Percentiles rank a stretch among this genome's conserved stretches.
These are phyloP conservation scores for Thalia dealbata DNA, from an alignment of 176 grass and related monocot species.

Conservation along the genomic window DNA sequence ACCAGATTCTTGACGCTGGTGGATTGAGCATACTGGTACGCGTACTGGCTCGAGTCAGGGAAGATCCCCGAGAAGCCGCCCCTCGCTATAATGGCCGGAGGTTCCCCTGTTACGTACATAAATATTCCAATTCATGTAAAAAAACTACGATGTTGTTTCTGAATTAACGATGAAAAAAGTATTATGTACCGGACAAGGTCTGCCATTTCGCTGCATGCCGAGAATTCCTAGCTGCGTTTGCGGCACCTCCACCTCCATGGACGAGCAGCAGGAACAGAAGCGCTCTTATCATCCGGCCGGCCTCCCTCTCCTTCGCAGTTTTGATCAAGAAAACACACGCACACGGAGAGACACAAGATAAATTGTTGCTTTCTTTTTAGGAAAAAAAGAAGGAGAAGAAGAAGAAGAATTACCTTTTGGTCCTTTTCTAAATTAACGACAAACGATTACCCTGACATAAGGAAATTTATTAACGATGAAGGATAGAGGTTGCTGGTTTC, in stretches of 20 bases:
- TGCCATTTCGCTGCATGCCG: background rate
- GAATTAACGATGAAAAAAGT: background rate
- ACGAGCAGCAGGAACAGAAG: background rate
- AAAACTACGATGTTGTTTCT: no score
- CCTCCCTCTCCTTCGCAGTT: background rate
- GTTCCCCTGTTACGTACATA: no score
- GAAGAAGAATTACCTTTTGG: no score
- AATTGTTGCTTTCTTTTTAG: no score
- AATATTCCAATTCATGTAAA: no score
- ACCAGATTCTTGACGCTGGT: slow-evolving; percentile 15
- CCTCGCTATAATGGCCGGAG: slow-evolving; percentile 14
- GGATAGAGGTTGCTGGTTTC: no score
- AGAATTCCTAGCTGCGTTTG: background rate
- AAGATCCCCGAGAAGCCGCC: slow-evolving; percentile 23
- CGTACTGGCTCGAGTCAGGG: slow-evolving; percentile 21
- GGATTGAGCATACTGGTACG: slow-evolving; percentile 18
- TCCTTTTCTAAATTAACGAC: no score
- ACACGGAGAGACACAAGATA: background rate
- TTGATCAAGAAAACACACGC: background rate
- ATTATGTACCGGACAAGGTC: slow-evolving; percentile 7
- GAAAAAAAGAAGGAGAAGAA: no score
- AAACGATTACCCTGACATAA: no score
- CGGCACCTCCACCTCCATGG: background rate
- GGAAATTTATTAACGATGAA: no score
- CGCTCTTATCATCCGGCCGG: background rate